phyloP scores from a whole-genome alignment of 139 green algal species.

The Closterium sp. region DNA sequence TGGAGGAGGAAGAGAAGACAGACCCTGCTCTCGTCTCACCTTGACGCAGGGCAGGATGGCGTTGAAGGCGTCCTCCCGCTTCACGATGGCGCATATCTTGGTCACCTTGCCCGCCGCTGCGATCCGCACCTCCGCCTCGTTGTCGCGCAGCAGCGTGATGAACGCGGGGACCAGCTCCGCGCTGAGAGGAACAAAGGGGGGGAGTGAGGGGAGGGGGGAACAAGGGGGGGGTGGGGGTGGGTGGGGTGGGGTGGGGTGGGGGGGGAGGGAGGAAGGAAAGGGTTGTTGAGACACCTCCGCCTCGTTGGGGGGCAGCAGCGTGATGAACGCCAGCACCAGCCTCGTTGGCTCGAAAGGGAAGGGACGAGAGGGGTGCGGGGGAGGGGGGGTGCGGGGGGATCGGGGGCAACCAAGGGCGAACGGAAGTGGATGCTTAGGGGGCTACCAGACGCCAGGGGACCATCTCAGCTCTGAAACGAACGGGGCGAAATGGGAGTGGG shows the following conservation, averaged over 20 bases:
- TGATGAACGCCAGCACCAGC: no score
- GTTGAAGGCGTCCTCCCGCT: slow-evolving; percentile 24
- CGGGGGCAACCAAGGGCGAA: no score
- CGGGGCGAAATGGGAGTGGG: no score
- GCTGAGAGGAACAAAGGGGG: slow-evolving; percentile 12
- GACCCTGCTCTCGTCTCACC: slow-evolving; percentile 35
- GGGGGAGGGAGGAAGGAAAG: not conserved
- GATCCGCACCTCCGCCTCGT: slow-evolving; percentile 78
- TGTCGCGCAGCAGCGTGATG: slow-evolving; percentile 72
- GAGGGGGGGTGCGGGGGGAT: no score
- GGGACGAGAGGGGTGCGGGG: no score
- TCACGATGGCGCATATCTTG: slow-evolving; percentile 62
- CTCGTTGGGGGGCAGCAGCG: no score
- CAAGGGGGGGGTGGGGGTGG: no score
- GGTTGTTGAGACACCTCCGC: not conserved
- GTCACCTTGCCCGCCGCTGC: slow-evolving; percentile 80
- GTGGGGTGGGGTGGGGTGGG: no score
- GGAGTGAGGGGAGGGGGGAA: not conserved
- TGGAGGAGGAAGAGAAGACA: not conserved
- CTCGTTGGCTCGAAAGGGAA: no score
- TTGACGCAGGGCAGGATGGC: slow-evolving; percentile 80
- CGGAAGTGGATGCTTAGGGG: no score
- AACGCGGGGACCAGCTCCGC: slow-evolving; percentile 84
- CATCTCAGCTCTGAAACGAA: no score
- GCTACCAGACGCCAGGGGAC: no score